A percentile compares a stretch with the other conserved stretches of the same genome.
Conservation (phyloP, 2,329 filamentous ascomycete species). For the Cyanodermella asteris region DNA sequence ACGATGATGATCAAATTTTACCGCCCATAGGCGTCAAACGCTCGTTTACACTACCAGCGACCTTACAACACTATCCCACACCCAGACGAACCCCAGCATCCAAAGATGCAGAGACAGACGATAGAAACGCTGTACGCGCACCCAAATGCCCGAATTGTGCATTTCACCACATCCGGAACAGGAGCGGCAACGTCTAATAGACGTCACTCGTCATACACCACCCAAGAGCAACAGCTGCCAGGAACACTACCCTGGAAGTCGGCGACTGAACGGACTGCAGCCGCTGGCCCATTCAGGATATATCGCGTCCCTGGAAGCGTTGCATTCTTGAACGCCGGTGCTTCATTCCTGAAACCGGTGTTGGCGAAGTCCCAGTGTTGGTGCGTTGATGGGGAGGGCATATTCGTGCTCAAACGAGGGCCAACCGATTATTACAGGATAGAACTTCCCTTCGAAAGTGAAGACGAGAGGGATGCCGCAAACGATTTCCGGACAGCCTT, state of each 20-base stretch:
- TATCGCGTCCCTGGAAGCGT: conserved; percentile 73
- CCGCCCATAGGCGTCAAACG: too few relatives aligned
- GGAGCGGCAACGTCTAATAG: conserved; percentile 12
- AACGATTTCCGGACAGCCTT: conserved; percentile 48
- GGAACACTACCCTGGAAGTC: conserved; percentile 53
- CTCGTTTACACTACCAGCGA: too few relatives aligned
- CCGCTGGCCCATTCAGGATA: conserved; percentile 56
- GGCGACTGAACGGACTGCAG: conserved; percentile 59
- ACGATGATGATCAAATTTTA: too few relatives aligned
- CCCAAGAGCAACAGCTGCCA: conserved; percentile 25
- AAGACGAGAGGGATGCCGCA: conserved; percentile 41
- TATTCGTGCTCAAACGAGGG: conserved; percentile 70
- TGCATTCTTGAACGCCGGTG: conserved; percentile 69
- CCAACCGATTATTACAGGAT: conserved; percentile 77
- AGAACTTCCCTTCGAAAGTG: conserved; percentile 47
- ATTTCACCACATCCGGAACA: conserved; percentile 27
- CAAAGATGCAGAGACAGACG: too few relatives aligned
- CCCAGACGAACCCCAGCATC: too few relatives aligned
- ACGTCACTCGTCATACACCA: conserved; percentile 12
- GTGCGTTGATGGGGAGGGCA: conserved; percentile 69
- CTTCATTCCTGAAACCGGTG: conserved; percentile 66
- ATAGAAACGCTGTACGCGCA: conserved; percentile 61
- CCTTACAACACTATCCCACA: too few relatives aligned
- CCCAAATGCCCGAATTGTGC: conserved; percentile 48
- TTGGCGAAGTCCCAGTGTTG: conserved; percentile 80